phyloP scores from a whole-genome alignment of 345 rosid genomes.

The Brassica juncea region DNA sequence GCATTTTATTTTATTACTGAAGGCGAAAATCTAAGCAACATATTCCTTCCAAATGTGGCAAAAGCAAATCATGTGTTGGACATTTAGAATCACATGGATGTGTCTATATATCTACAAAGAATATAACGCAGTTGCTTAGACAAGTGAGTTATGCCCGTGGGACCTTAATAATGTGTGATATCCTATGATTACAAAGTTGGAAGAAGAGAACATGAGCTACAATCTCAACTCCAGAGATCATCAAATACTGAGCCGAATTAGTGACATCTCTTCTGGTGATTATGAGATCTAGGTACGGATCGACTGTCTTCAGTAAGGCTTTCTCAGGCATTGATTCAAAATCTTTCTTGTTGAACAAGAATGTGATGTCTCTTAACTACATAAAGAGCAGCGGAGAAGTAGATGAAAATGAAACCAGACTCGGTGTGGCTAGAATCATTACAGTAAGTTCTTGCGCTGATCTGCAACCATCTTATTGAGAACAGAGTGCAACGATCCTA shows the following conservation, averaged over 20 bases:
- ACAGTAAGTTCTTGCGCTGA: constrained; percentile 42
- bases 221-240: constrained; percentile 54
- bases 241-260: constrained; percentile 35
- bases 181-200: constrained; percentile 60
- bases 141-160: constrained; percentile 24
- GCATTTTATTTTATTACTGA: neutral
- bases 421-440: constrained; percentile 64
- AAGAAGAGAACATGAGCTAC: constrained; percentile 50
- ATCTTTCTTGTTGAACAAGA: constrained; percentile 48
- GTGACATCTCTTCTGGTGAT: constrained; percentile 31
- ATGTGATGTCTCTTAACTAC: constrained; percentile 60
- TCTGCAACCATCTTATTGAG: constrained; percentile 56
- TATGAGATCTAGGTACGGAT: constrained; percentile 45
- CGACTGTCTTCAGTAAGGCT: constrained; percentile 48
- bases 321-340: constrained; percentile 52
- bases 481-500: constrained; percentile 47
- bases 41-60: neutral
- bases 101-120: neutral
- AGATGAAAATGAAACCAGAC: constrained; percentile 50
- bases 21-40: neutral
- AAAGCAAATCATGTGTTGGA: neutral
- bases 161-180: constrained; percentile 49
- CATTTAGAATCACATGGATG: neutral
- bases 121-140: neutral
- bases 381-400: constrained; percentile 54